phyloP scores from a whole-genome alignment of 1,139 yeast genomes.

The Geotrichum citri-aurantii region DNA sequence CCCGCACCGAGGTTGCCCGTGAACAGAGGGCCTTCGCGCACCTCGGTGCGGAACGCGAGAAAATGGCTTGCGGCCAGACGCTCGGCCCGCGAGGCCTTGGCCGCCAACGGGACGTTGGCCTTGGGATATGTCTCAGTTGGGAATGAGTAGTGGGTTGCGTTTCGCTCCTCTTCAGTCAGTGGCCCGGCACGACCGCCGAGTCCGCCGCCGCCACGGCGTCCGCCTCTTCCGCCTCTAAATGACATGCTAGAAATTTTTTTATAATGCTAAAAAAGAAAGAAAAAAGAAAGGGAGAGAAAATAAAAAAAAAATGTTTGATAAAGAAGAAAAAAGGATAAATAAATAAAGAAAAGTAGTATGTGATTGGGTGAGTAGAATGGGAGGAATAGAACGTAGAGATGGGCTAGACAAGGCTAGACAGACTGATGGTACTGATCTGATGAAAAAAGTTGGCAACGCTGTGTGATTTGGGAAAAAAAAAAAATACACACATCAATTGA shows the following conservation, averaged over 20 bases:
- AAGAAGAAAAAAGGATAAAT: not conserved
- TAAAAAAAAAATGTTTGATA: not conserved
- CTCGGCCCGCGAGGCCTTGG: constrained; percentile 52
- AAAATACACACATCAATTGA: no score
- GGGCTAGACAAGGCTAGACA: not conserved
- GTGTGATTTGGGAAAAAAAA: not conserved
- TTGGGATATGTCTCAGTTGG: constrained; percentile 19
- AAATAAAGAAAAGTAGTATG: not conserved
- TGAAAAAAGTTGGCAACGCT: not conserved
- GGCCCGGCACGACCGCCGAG: constrained; percentile 17
- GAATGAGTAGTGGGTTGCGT: constrained; percentile 16
- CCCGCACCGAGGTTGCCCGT: constrained; percentile 49
- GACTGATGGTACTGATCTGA: not conserved
- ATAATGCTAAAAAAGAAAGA: not conserved
- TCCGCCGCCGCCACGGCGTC: constrained; percentile 18
- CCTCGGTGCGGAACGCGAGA: constrained; percentile 49
- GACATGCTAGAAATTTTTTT: constrained; percentile 14
- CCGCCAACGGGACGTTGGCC: constrained; percentile 54
- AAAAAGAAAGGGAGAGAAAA: not conserved
- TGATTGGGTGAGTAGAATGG: not conserved
- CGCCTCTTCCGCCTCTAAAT: constrained; percentile 18
- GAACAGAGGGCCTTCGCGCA: constrained; percentile 72
- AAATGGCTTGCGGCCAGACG: constrained; percentile 58
- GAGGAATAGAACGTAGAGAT: not conserved
- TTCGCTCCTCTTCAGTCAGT: constrained; percentile 18